These are phyloP conservation scores for Allantophomopsis cytisporea DNA, from an alignment of 2,329 filamentous ascomycete species.

Conservation along the genomic window DNA sequence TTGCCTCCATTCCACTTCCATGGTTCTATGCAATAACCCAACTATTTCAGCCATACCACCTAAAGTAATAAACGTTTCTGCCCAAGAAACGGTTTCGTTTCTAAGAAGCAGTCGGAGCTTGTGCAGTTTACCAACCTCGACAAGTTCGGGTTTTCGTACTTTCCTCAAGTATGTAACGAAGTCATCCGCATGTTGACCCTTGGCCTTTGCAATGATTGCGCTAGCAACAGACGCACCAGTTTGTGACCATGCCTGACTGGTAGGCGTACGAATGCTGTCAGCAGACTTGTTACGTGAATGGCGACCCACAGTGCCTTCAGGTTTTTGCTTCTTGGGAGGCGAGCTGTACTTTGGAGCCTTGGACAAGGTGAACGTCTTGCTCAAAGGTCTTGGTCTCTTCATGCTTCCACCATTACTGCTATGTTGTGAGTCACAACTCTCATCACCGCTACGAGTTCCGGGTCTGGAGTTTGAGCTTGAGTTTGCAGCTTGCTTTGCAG, in stretches of 20 bases:
- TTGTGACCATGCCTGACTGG: conserved; percentile 36
- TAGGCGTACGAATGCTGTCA: conserved; percentile 51
- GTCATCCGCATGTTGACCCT: conserved; percentile 63
- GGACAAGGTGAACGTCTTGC: conserved; percentile 55
- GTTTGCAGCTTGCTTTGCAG: conserved; percentile 23
- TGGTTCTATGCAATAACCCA: conserved; percentile 74
- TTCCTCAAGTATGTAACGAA: conserved; percentile 79
- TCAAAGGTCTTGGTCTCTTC: conserved; percentile 44
- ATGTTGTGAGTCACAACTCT: conserved; percentile 8
- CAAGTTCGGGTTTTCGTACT: conserved; percentile 64
- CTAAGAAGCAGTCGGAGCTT: conserved; percentile 80
- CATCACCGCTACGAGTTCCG: conserved; percentile 24
- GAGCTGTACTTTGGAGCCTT: conserved; percentile 38
- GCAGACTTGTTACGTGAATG: conserved; percentile 61
- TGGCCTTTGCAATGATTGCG: conserved; percentile 52
- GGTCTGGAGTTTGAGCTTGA: conserved; percentile 20
- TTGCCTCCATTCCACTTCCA: conserved; percentile 91
- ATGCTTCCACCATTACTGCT: conserved; percentile 16
- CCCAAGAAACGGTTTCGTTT: conserved; percentile 94
- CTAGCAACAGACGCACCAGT: conserved; percentile 40
- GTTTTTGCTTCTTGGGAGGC: conserved; percentile 61
- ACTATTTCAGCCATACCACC: conserved; percentile 92
- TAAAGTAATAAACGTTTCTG: conserved; percentile 77
- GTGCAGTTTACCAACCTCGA: conserved; percentile 91
- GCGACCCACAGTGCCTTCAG: conserved; percentile 46